Evolutionary conservation across 371 early-diverging fungal species (phyloP).

Genomic region (Globomyces sp.): DNA sequence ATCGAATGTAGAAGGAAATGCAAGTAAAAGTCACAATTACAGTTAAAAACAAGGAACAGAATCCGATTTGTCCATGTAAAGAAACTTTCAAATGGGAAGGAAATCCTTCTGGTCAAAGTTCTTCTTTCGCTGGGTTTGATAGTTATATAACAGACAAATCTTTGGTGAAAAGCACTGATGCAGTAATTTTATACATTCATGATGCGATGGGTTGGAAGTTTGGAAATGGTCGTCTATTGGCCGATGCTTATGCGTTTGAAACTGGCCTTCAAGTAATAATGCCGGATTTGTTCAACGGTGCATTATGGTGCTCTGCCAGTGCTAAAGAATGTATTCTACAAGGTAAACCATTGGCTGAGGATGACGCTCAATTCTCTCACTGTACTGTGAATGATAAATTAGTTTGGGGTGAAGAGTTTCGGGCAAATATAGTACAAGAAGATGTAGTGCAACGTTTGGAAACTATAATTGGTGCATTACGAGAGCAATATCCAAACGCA

Average conservation of each 20-base stretch:
- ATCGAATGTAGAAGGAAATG: no score
- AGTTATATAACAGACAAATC: background rate
- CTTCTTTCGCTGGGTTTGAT: background rate
- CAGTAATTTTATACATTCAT: constrained; percentile 8
- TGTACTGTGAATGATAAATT: background rate
- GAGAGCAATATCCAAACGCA: constrained; percentile 5
- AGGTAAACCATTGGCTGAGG: background rate
- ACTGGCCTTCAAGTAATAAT: constrained; percentile 17
- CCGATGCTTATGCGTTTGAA: constrained; percentile 16
- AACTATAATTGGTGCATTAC: constrained; percentile 6
- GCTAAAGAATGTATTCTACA: background rate
- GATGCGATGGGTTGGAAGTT: constrained; percentile 22
- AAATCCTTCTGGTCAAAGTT: background rate
- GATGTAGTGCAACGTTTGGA: background rate
- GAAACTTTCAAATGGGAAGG: constrained; percentile 6
- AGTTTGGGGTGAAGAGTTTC: no score
- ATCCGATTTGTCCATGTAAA: no score
- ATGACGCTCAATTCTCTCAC: background rate
- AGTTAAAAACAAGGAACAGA: no score
- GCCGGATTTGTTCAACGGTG: constrained; percentile 22
- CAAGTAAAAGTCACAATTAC: no score
- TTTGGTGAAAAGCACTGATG: background rate
- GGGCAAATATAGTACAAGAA: background rate
- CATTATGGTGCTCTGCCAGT: background rate
- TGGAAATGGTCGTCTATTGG: constrained; percentile 22